phyloP scores from a whole-genome alignment of 306 rosid genomes.

The Malus sylvestris region DNA sequence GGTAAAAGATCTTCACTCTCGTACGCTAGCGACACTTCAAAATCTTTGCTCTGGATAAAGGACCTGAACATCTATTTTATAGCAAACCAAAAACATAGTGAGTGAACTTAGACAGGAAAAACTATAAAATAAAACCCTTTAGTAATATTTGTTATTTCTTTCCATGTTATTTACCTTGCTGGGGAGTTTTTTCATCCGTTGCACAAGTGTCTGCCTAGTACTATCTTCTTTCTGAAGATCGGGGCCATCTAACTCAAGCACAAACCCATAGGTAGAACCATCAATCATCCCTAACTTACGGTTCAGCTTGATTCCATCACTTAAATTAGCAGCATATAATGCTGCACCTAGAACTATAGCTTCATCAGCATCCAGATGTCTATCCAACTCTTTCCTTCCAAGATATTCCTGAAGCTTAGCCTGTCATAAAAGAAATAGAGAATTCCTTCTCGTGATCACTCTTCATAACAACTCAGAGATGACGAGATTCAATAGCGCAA shows the following conservation, averaged over 20 bases:
- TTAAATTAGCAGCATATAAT: slow-evolving; percentile 87
- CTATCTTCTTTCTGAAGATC: slow-evolving; percentile 68
- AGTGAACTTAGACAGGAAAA: slow-evolving; percentile 12
- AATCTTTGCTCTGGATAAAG: slow-evolving; percentile 69
- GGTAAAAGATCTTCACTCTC: slow-evolving; percentile 72
- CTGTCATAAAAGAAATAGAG: slow-evolving; percentile 28
- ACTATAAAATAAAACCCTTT: slow-evolving; percentile 10
- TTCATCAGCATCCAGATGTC: slow-evolving; percentile 98
- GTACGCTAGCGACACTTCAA: slow-evolving; percentile 82
- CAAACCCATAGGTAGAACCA: slow-evolving; percentile 83
- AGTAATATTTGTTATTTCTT: slow-evolving; percentile 8
- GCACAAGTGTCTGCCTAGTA: slow-evolving; percentile 72
- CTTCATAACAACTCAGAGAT: slow-evolving; percentile 6
- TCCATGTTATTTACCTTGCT: slow-evolving; percentile 57
- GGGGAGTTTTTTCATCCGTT: slow-evolving; percentile 82
- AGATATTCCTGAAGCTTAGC: slow-evolving; percentile 92
- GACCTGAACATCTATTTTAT: slow-evolving; percentile 73
- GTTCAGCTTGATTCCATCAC: slow-evolving; percentile 97
- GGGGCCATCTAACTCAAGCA: slow-evolving; percentile 72
- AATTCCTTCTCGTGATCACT: not conserved
- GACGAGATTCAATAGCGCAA: not conserved
- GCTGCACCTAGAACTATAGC: slow-evolving; percentile 92
- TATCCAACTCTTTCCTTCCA: slow-evolving; percentile 85
- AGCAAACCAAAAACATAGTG: slow-evolving; percentile 15
- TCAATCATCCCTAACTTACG: slow-evolving; percentile 97